Base-by-base conservation (phyloP, 1,284 basidiomycete genomes). In the Ceratobasidium sp. region DNA sequence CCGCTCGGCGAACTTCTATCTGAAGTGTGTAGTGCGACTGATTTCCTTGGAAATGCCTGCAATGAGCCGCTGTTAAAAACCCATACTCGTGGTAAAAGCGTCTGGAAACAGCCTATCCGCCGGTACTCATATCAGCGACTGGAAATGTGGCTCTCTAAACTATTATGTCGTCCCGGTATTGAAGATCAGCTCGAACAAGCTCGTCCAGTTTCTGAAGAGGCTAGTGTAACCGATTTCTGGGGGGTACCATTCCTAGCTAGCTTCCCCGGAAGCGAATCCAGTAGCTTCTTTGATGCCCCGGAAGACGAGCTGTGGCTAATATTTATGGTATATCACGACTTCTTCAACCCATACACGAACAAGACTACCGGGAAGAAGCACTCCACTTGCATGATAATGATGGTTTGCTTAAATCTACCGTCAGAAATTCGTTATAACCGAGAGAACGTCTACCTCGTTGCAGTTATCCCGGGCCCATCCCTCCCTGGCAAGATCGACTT, bases 401-500 rank as follows among this genome's bases (percentile, higher is more conserved):
- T 77, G 22, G 64, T 68, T 6, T 67, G 59, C 34, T 66, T 70
- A n/a, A 79, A 79, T 46, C 74, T 81, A 29, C 80, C 76, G 5
- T 52, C 75, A 37, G 56, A 68, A 0, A 25, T 78, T 17, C 82
- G 84, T 0, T 82, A 83, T 76, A 79, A 81, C 22, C 66, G 78
- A 1, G 82, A 86, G 68, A 85, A 81, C 54, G 73, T 81, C n/a
- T 77, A 61, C 75, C 79, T 79, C 40, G 83, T 82, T 17, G 84
- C 83, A 1, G 78, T 86, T 19, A 82, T 82, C 83, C 85, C 81
- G 81, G 80, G 13, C 80, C 79, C 17, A 44, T 59, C 17, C 77
- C 81, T 59, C 80, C 80, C 1, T 56, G 57, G 13, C 61, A 76
- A 4, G 52, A 79, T 15, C 56, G 80, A 34, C 68, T 84, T 32